Evolutionary conservation across 2,329 filamentous ascomycete genomes (phyloP), one percentile per base, ranked within the genome.

Genomic region (Sarocladiaceae sp.): DNA sequence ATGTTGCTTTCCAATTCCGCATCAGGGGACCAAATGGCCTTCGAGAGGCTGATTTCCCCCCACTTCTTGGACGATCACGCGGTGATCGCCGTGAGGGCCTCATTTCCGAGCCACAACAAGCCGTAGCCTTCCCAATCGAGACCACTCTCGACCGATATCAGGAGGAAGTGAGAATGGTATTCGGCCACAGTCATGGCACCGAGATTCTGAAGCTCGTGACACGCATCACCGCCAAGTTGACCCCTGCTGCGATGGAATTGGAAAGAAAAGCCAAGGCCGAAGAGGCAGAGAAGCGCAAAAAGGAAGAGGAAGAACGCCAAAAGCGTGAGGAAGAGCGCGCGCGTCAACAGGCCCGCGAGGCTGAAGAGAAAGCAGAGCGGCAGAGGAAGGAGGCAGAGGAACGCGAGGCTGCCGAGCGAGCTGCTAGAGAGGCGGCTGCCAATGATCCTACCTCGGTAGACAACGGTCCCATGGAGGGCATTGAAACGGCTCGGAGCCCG

Each of bases 131-230:
- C 66, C 73, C 78, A 18, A 77, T 90, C 8, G 81, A 83, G 33
- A 77, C 82, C 8, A 97, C 94, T 1, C 75, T 79, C 52, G 78
- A 80, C 51, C 86, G 94, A 55, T 99, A 95, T 86, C 83, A 88
- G 63, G 90, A 97, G 63, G 95, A 97, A 67, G 86, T 91, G 8
- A 85, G 87, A 57, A 84, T 99, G 66, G 78, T 97, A 1, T 97
- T 94, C 67, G 88, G 88, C 23, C 70, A 75, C 20, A 76, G 72
- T 47, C 80, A 86, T 47, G 53, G n/a, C 15, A 65, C 80, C 3
- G 91, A 96, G 47, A 88, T 88, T 63, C 80, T 84, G 2, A 76
- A 80, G 55, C 76, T 96, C 15, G 71, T 86, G 57, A 86, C 82
- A 58, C 79, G 83, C 2, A 79, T 99, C 23, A 74, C 90, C 36